Percentiles rank a stretch among this genome's conserved stretches.
Evolutionary conservation across 257 asterid species (phyloP).

Genomic region (Primulina tabacum): DNA sequence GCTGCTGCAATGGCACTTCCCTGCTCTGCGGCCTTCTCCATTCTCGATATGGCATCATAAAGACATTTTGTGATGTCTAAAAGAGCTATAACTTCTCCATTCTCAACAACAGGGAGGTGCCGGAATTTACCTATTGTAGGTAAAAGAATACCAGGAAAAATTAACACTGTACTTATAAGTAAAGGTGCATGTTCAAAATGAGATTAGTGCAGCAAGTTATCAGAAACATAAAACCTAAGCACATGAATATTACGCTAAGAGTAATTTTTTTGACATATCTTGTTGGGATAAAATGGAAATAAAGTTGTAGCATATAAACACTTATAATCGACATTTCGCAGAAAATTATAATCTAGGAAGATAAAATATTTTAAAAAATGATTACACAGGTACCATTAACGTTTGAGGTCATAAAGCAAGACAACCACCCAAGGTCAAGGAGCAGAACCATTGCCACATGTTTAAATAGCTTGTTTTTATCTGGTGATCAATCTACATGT

Average conservation of each 20-base stretch:
- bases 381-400: not conserved
- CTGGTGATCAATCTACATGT: not conserved
- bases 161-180: not conserved
- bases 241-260: not conserved
- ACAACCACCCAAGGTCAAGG: not conserved
- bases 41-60: conserved; percentile 93
- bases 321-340: not conserved
- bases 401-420: conserved; percentile 1
- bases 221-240: not conserved
- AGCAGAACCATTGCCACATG: not conserved
- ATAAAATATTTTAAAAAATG: not conserved
- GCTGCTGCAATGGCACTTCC: conserved; percentile 98
- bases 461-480: not conserved
- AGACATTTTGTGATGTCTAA: conserved; percentile 93
- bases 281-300: not conserved
- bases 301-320: not conserved
- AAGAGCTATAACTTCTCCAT: conserved; percentile 93
- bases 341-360: not conserved
- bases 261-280: not conserved
- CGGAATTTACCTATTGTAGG: conserved; percentile 72
- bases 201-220: not conserved
- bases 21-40: conserved; percentile 98
- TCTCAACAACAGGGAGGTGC: conserved; percentile 98
- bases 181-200: not conserved
- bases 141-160: conserved; percentile 13